Evolutionary conservation across 2,329 filamentous ascomycete genomes (phyloP).

Genomic region (Calonectria pteridis): DNA sequence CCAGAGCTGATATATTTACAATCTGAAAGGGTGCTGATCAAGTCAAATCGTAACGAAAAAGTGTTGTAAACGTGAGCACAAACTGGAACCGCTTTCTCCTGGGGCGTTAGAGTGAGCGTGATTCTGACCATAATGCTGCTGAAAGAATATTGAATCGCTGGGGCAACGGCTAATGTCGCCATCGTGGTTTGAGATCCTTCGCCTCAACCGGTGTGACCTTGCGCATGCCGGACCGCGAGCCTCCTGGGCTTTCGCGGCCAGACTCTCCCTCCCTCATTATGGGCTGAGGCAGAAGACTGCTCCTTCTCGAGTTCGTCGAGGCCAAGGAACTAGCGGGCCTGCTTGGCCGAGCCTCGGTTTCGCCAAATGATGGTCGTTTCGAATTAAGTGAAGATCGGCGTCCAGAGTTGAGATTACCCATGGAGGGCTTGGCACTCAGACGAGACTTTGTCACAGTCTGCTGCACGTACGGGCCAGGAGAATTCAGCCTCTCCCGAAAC

Average conservation of each 20-base stretch:
- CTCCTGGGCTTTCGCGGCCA: conserved; percentile 63
- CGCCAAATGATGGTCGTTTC: conserved; percentile 49
- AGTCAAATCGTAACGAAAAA: conserved; percentile 38
- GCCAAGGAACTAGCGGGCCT: conserved; percentile 71
- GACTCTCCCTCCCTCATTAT: conserved; percentile 51
- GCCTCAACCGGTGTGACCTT: conserved; percentile 45
- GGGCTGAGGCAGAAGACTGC: conserved; percentile 66
- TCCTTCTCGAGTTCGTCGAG: conserved; percentile 57
- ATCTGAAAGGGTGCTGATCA: conserved; percentile 27
- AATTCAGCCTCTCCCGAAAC: conserved; percentile 66
- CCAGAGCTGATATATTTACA: conserved; percentile 21
- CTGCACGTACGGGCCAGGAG: conserved; percentile 62
- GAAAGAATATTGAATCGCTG: background rate
- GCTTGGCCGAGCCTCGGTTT: conserved; percentile 47
- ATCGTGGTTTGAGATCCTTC: conserved; percentile 62
- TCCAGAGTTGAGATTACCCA: conserved; percentile 54
- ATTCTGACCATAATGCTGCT: conserved; percentile 12
- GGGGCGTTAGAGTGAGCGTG: conserved; percentile 29
- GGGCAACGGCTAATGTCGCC: conserved; percentile 52
- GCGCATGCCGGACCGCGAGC: conserved; percentile 55
- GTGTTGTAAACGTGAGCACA: conserved; percentile 38
- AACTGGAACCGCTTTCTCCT: conserved; percentile 28
- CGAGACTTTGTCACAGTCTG: conserved; percentile 60
- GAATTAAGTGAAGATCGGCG: conserved; percentile 69
- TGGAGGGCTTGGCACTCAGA: conserved; percentile 58